These are phyloP conservation scores for Eucalyptus regnans DNA, from an alignment of 345 rosid genomes.

Conservation along the genomic window DNA sequence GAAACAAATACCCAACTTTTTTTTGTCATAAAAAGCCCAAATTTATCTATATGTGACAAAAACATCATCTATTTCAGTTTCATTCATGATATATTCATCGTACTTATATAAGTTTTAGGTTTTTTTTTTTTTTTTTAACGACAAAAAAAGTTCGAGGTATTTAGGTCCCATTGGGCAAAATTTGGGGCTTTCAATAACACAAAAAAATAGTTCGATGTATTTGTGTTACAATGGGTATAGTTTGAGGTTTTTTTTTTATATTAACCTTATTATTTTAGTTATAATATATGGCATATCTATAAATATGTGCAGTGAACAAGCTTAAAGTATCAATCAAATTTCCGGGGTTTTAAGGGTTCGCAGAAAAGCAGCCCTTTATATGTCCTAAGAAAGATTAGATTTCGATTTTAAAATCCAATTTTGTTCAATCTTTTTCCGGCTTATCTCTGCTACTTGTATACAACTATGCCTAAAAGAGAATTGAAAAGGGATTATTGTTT, in stretches of 20 bases:
- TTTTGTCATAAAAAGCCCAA: background rate
- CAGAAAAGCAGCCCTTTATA: background rate
- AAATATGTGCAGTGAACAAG: background rate
- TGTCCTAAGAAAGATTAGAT: background rate
- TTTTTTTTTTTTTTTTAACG: rapidly evolving
- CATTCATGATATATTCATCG: rapidly evolving
- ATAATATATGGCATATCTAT: background rate
- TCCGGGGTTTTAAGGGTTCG: background rate
- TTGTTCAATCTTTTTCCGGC: background rate
- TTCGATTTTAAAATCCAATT: background rate
- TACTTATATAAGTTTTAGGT: too few species aligned
- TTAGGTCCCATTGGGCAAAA: background rate
- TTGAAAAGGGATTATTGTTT: background rate
- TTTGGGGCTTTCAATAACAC: rapidly evolving
- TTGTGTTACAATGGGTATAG: too few species aligned
- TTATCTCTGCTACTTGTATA: background rate
- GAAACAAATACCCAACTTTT: too few species aligned
- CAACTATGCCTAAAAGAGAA: background rate
- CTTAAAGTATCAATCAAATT: background rate
- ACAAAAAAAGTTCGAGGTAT: background rate
- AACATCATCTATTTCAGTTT: too few species aligned
- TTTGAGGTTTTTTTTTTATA: too few species aligned
- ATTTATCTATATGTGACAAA: rapidly evolving
- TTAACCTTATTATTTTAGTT: background rate
- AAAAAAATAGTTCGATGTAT: too few species aligned